Evolutionary conservation across 768 basidiomycete genomes (phyloP), one percentile per base, ranked within the genome.

Genomic region (Podaxis rugospora): DNA sequence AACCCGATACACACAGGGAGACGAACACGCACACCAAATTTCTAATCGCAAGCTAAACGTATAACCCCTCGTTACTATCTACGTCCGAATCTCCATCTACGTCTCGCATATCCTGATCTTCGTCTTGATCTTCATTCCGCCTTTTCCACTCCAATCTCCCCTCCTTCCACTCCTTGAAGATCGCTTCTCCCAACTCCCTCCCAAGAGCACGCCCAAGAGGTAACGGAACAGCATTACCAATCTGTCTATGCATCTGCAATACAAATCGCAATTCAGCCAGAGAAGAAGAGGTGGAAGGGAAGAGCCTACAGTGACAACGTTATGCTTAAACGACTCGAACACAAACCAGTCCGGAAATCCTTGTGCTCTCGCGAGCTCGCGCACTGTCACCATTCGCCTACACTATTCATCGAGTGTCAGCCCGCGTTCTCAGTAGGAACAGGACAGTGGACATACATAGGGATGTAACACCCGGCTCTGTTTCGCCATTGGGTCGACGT

Each of bases 191-290:
- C 39, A 92, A 76, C 66, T 89, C 82, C 18, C 83, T 77, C 18
- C 88, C 90, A 5, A 93, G 72, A 0, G 90, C 91, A 21, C 71
- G 70, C 14, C 79, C 80, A 4, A 93, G 74, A 1, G 77, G 87
- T 76, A 86, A 81, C 1, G 91, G 86, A 2, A 92, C 88, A 0
- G 90, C 89, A 66, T 92, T 92, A 13, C 90, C 90, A 62, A 93
- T 90, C 60, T 90, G 89, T 28, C 89, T 78, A 65, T 90, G 89
- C 78, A 92, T 88, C 89, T 92, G 63, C 42, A 7, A 61, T 37
- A 42, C 63, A 14, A 28, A 14, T 51, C 4, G 28, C 6, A 60
- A 27, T 27, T 23, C 13, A 37, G 7, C 28, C 3, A 40, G 40
- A 53, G 18, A 28, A 0, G 51, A 57, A 25, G 28, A 62, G 14